A percentile compares a stretch with the other conserved stretches of the same genome.
phyloP scores from a whole-genome alignment of 768 basidiomycete species.

The Russula brevipes region DNA sequence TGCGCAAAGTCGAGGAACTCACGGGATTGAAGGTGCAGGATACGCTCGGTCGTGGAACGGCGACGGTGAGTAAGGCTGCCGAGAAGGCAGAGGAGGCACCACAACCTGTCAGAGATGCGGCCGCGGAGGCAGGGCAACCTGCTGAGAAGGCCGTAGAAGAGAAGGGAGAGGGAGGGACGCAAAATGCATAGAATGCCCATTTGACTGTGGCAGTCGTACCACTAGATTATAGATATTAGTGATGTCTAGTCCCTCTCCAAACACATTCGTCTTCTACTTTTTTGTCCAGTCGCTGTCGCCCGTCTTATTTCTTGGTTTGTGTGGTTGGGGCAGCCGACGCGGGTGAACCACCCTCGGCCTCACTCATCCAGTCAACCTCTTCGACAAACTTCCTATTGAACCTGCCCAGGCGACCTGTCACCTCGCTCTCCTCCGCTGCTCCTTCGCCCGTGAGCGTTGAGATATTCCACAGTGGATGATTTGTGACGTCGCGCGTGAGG shows the following conservation, averaged over 20 bases:
- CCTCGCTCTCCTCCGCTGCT: conserved; percentile 62
- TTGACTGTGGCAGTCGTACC: neutral
- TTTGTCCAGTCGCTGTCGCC: neutral
- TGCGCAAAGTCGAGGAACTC: conserved; percentile 54
- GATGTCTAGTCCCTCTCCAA: conserved; percentile 9
- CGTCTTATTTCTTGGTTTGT: neutral
- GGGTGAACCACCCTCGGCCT: conserved; percentile 11
- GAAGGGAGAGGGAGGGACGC: neutral
- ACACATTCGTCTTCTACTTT: conserved; percentile 1
- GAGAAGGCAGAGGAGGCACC: conserved; percentile 22
- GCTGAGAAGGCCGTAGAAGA: neutral
- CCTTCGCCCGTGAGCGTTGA: conserved; percentile 41
- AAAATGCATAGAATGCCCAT: neutral
- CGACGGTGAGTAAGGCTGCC: conserved; percentile 12
- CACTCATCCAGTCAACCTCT: conserved; percentile 34
- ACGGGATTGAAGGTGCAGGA: conserved; percentile 58
- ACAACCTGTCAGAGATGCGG: neutral
- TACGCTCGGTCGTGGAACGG: conserved; percentile 10
- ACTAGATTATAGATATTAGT: conserved; percentile 17
- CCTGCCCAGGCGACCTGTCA: conserved; percentile 72
- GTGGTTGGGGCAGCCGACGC: neutral
- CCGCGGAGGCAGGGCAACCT: neutral
- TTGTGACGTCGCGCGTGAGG: conserved; percentile 82
- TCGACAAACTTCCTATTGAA: conserved; percentile 71
- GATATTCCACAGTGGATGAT: conserved; percentile 83